Conservation (phyloP, 441 rosid genomes). For the Bruguiera hainesii region DNA sequence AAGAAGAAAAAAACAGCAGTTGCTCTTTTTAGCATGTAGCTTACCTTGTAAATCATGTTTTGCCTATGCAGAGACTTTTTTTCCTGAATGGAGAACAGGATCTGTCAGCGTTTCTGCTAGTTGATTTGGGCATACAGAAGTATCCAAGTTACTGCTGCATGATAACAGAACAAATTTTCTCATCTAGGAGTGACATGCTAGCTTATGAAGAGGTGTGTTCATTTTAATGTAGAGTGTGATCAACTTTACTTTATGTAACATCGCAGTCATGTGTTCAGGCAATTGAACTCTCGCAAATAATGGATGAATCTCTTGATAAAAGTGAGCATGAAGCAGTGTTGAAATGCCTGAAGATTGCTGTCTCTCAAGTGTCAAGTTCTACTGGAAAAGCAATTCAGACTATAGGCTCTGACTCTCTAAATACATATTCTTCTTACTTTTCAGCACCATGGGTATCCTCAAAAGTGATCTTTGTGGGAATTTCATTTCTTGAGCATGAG, state of each 20-base stretch:
- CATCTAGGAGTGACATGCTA: constrained; percentile 45
- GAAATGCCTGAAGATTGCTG: constrained; percentile 65
- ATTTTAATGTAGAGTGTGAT: constrained; percentile 22
- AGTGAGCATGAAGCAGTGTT: constrained; percentile 44
- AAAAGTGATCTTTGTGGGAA: constrained; percentile 73
- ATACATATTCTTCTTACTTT: constrained; percentile 47
- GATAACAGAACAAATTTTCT: constrained; percentile 55
- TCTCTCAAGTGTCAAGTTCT: constrained; percentile 41
- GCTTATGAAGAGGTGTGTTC: constrained; percentile 85
- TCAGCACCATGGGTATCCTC: constrained; percentile 84
- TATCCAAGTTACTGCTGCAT: constrained; percentile 75
- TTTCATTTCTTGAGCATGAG: constrained; percentile 77
- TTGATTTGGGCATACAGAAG: constrained; percentile 75
- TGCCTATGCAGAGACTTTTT: constrained; percentile 75
- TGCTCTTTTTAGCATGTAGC: neutral
- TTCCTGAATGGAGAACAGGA: constrained; percentile 92
- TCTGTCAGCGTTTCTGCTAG: constrained; percentile 72
- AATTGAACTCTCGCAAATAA: constrained; percentile 82
- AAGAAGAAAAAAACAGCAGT: neutral
- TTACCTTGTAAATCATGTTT: constrained; percentile 10
- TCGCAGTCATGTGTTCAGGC: constrained; percentile 50
- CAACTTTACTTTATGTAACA: constrained; percentile 20
- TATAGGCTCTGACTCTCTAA: constrained; percentile 24
- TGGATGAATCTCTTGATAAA: constrained; percentile 82
- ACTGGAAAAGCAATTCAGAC: constrained; percentile 25